Percentiles rank a stretch among this genome's conserved stretches.
phyloP scores from a whole-genome alignment of 768 basidiomycete species.

The Agaricus blazei region DNA sequence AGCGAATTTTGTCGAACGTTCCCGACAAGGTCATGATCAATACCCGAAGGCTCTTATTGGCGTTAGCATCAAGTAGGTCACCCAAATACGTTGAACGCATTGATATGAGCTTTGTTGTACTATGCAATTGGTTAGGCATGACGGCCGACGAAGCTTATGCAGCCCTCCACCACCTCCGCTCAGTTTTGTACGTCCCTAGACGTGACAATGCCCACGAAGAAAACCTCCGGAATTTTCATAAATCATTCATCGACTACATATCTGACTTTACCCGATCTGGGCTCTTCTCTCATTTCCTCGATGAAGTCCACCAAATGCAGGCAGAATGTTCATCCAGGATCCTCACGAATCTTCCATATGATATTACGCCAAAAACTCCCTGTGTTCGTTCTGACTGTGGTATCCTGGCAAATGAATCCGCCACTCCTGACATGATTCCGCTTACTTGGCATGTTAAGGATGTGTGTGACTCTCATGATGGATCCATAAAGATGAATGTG shows the following conservation, averaged over 20 bases:
- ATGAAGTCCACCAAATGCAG: not conserved
- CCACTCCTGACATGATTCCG: too few relatives aligned
- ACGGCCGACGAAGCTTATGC: not conserved
- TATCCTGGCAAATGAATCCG: too few relatives aligned
- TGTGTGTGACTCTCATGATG: too few relatives aligned
- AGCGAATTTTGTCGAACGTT: not conserved
- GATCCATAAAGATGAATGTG: too few relatives aligned
- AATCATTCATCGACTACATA: not conserved
- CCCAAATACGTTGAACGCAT: too few relatives aligned
- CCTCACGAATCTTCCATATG: not conserved
- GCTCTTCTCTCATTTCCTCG: not conserved
- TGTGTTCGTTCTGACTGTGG: too few relatives aligned
- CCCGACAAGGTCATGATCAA: not conserved
- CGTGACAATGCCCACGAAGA: not conserved
- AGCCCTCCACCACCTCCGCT: not conserved
- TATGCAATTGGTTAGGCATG: constrained; percentile 1
- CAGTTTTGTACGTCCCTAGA: not conserved
- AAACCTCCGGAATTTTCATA: not conserved
- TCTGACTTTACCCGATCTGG: not conserved
- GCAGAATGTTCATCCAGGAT: not conserved
- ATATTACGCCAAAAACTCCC: too few relatives aligned
- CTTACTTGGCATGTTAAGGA: too few relatives aligned
- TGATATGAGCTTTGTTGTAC: too few relatives aligned
- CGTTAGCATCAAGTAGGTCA: not conserved
- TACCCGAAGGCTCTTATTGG: not conserved